Base-by-base conservation (phyloP, 1,284 basidiomycete genomes). In the Boletellus deceptivus region DNA sequence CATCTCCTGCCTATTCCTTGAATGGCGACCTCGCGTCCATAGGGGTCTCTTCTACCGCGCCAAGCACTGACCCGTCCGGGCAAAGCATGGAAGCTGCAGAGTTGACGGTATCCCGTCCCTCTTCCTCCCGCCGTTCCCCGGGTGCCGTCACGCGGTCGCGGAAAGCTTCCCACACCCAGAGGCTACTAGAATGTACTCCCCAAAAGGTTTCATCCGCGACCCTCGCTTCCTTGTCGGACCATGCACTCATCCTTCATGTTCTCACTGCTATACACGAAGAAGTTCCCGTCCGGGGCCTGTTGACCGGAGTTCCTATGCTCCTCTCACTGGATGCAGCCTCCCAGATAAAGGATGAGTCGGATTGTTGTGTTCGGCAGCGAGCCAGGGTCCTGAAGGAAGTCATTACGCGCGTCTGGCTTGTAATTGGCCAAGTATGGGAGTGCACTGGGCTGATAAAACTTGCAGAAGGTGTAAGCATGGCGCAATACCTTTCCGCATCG, bases 241-340 rank as follows among this genome's bases (percentile, higher is more conserved):
- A 91, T 65, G 74, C 82, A 2, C 82, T 86, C 56, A 79, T 93
- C 35, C 70, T 87, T n/a, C 74, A 78, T 36, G 77, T 95, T 41
- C 75, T 98, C 27, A 77, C 75, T 16, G 78, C 80, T 3, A 73
- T 91, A 14, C 84, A 93, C 44, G 75, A 83, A 47, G 77, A 86
- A 37, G 67, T 88, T 16, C 91, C 94, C 1, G 71, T 86, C 25
- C 80, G 86, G 22, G 86, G 86, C 1, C 63, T 96, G 34, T 69
- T 93, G 18, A 84, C 86, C 1, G 86, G 90, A 27, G 74, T 92
- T 31, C 94, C 95, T 2, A 94, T 96, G 87, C 70, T 98, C 35
- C 65, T 93, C 29, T 84, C 89, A 0, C 70, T 98, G 36, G 85
- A 92, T 58, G 69, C 65, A 6, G 80, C 82, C 34, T 76, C 79